Percentiles rank a stretch among this genome's conserved stretches.
Conservation (phyloP, 176 grass and related monocot species). For the Musa beccarii region DNA sequence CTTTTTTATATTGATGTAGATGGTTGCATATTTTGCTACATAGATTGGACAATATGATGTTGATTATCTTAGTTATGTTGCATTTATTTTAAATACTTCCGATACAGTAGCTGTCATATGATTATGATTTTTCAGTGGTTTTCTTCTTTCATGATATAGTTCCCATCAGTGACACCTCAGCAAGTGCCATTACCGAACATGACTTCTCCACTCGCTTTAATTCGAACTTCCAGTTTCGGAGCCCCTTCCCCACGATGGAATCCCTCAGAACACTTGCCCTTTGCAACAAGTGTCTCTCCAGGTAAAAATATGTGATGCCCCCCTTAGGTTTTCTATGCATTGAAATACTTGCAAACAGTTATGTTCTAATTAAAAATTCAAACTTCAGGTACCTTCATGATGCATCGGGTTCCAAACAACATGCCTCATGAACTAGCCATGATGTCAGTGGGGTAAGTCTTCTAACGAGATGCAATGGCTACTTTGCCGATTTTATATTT, state of each 20-base stretch:
- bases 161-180: constrained; percentile 33
- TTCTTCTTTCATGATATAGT: constrained; percentile 31
- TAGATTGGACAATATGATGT: too few species aligned
- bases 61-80: too few species aligned
- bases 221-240: constrained; percentile 50
- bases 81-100: too few species aligned
- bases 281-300: constrained; percentile 45
- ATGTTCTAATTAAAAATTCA: neutral
- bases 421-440: constrained; percentile 49
- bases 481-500: too few species aligned
- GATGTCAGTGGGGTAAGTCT: constrained; percentile 35
- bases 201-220: constrained; percentile 29
- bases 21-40: too few species aligned
- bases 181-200: constrained; percentile 30
- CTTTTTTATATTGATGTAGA: too few species aligned
- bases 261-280: constrained; percentile 41
- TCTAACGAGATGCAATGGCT: too few species aligned
- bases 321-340: constrained; percentile 1
- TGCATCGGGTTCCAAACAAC: constrained; percentile 50
- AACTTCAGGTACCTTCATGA: constrained; percentile 67
- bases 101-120: neutral
- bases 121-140: constrained; percentile 14
- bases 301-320: constrained; percentile 46
- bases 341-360: neutral
- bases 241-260: constrained; percentile 27